These are phyloP conservation scores for apple (Malus domestica) DNA, from an alignment of 306 rosid species.

Conservation along the genomic window ASM211411v1 NC_041790.1:36586001-36586500, in stretches of 20 bases:
- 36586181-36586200: background rate
- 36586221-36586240: background rate
- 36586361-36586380: too few relatives aligned
- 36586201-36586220: background rate
- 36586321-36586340: too few relatives aligned
- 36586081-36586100: background rate
- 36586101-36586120: background rate
- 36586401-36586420: background rate
- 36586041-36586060: constrained; percentile 95
- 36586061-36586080: background rate
- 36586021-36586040: constrained; percentile 99
- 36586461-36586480: background rate
- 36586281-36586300: background rate
- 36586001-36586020: constrained; percentile 66
- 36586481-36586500: background rate
- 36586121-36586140: background rate
- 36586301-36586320: background rate
- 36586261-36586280: background rate
- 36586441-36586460: background rate
- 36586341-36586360: too few relatives aligned
- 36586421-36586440: background rate
- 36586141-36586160: background rate
- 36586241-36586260: background rate
- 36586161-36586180: background rate
- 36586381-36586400: background rate